phyloP scores from a whole-genome alignment of 768 basidiomycete species.

The Trametes cingulata region DNA sequence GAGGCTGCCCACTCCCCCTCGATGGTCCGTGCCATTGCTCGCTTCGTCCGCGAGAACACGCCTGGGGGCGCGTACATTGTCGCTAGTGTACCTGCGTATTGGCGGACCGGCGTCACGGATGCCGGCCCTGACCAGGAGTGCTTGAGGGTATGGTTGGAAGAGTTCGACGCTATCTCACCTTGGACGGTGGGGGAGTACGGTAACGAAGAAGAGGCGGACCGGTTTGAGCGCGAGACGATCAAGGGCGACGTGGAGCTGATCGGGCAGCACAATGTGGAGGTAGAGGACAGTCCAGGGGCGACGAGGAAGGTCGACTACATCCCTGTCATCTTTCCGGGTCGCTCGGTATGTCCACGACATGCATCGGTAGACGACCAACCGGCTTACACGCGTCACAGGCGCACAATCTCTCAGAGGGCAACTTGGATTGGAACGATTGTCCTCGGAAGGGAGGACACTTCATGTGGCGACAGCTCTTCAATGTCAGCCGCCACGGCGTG shows the following conservation, averaged over 20 bases:
- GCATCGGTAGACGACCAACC: not conserved
- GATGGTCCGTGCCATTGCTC: conserved; percentile 53
- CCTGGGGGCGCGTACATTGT: conserved; percentile 77
- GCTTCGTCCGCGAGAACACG: conserved; percentile 58
- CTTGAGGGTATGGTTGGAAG: conserved; percentile 68
- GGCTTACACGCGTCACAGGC: conserved; percentile 45
- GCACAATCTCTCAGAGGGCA: conserved; percentile 69
- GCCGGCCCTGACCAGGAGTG: conserved; percentile 70
- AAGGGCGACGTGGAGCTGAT: conserved; percentile 65
- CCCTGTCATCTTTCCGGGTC: conserved; percentile 79
- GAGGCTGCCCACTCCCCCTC: conserved; percentile 61
- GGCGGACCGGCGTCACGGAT: conserved; percentile 72
- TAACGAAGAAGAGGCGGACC: conserved; percentile 61
- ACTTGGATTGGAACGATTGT: conserved; percentile 72
- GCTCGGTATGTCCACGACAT: conserved; percentile 57
- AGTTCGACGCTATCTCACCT: conserved; percentile 80
- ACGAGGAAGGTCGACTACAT: conserved; percentile 69
- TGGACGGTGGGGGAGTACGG: conserved; percentile 80
- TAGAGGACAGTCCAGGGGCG: conserved; percentile 18
- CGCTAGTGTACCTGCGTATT: conserved; percentile 69
- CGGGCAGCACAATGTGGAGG: conserved; percentile 46
- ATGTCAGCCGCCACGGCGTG: conserved; percentile 61
- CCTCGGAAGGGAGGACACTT: conserved; percentile 74
- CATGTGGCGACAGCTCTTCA: conserved; percentile 76
- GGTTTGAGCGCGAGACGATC: conserved; percentile 62